Base-by-base conservation (phyloP, 352 stramenopile genomes). In the Phytophthora fragariae region DNA sequence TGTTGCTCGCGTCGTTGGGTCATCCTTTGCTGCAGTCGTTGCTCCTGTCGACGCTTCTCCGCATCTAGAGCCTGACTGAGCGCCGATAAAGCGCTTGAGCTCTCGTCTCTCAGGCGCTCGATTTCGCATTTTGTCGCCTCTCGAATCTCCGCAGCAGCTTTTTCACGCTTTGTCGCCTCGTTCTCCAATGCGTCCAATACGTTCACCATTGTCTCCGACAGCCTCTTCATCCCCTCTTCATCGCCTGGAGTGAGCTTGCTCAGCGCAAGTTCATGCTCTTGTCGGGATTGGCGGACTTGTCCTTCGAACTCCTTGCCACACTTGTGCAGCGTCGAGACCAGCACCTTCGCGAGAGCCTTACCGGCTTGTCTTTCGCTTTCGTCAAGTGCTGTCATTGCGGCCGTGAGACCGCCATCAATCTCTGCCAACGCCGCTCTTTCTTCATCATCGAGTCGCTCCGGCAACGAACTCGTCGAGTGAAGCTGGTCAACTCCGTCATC, bases 1-100 rank as follows among this genome's bases (percentile, higher is more conserved):
- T 76, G 75, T n/a, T 79, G 66, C 21, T 73, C 56, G 5, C 71
- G 50, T 3, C 67, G 57, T 46, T 79, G 75, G 0, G 60, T 39
- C 52, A 82, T 77, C 14, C 75, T 72, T 12, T 82, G 71, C 8
- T 77, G 63, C 11, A 82, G 50, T 41, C 55, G 66, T 29, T 79
- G 67, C 37, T 77, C 59, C 37, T 82, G 75, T 21, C 62, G 67
- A 35, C 59, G 62, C 52, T 77, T 79, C 37, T 82, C 75, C 10
- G 62, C 62, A 1, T 77, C 55, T 29, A 79, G 27, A 10, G 71
- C 37, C 1, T 68, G 35, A 3, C 44, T 57, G 2, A 82, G 71
- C 2, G 56, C 56, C 7, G 31, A 35, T 15, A 79, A 55, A 12
- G 66, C 54, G 37, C 37, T 70, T 0, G 21, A 27, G 21, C 59